Conservation (phyloP, 108 stramenopile genomes). For the Heterococcus sp. region DNA sequence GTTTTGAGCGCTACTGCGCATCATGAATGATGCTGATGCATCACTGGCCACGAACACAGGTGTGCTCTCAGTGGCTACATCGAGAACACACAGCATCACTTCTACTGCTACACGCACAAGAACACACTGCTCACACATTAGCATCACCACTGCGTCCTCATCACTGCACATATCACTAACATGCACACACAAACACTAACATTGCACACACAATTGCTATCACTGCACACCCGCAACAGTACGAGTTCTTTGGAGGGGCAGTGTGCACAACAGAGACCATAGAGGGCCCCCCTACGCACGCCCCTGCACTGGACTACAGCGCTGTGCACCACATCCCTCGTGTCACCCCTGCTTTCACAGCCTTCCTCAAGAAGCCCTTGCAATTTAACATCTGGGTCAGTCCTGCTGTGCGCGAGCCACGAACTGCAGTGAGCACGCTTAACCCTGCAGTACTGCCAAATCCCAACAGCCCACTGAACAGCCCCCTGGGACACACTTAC, state of each 20-base stretch:
- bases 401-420: conserved; percentile 22
- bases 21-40: too few relatives aligned
- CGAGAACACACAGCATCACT: too few relatives aligned
- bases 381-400: conserved; percentile 36
- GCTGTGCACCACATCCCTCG: conserved; percentile 47
- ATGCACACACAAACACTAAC: too few relatives aligned
- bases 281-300: conserved; percentile 50
- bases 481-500: not conserved
- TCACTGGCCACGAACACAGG: too few relatives aligned
- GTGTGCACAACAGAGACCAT: conserved; percentile 52
- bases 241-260: conserved; percentile 54
- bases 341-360: conserved; percentile 33
- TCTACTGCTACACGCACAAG: too few relatives aligned
- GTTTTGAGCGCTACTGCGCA: too few relatives aligned
- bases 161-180: too few relatives aligned
- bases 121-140: too few relatives aligned
- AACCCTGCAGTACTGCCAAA: conserved; percentile 31
- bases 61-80: too few relatives aligned
- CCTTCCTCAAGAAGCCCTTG: conserved; percentile 21
- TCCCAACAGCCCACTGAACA: conserved; percentile 1
- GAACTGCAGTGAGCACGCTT: conserved; percentile 13
- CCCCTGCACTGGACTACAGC: conserved; percentile 45
- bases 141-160: too few relatives aligned
- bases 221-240: not conserved
- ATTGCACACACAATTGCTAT: too few relatives aligned